These are phyloP conservation scores for Letharia columbiana DNA, from an alignment of 495 filamentous ascomycete genomes.

Conservation along the genomic window DNA sequence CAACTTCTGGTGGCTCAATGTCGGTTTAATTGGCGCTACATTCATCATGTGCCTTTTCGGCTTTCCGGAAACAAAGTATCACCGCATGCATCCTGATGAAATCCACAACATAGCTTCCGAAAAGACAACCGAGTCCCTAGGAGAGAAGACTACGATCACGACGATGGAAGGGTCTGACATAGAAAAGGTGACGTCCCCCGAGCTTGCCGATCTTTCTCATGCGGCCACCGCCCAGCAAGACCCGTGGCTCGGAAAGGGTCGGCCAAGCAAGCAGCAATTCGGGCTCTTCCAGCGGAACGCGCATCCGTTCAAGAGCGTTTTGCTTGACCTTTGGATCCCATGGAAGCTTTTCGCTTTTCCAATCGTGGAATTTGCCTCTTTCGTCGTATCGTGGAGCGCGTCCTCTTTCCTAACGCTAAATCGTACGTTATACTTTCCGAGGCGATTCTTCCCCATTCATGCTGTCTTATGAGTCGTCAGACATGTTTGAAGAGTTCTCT, in stretches of 20 bases:
- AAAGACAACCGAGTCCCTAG: not conserved
- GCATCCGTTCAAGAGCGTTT: conserved; percentile 34
- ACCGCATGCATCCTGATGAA: conserved; percentile 34
- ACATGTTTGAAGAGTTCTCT: too few species aligned
- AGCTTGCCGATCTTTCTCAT: conserved; percentile 14
- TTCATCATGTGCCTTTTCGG: conserved; percentile 44
- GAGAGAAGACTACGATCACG: conserved; percentile 11
- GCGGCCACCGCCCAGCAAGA: conserved; percentile 22
- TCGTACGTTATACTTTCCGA: conserved; percentile 6
- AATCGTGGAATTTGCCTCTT: conserved; percentile 52
- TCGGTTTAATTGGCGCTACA: conserved; percentile 38
- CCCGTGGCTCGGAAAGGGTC: conserved; percentile 40
- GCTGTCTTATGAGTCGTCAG: too few species aligned
- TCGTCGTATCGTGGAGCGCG: conserved; percentile 53
- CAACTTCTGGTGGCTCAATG: conserved; percentile 51
- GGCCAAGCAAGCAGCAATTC: conserved; percentile 49
- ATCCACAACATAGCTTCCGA: conserved; percentile 1
- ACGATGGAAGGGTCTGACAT: conserved; percentile 10
- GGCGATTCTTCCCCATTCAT: too few species aligned
- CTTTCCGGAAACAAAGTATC: conserved; percentile 56
- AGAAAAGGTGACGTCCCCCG: not conserved
- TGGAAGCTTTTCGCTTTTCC: conserved; percentile 54
- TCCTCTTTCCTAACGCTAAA: conserved; percentile 54
- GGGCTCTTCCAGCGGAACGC: conserved; percentile 38
- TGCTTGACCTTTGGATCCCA: conserved; percentile 40